A percentile compares a stretch with the other conserved stretches of the same genome.
phyloP scores from a whole-genome alignment of 1,284 basidiomycete species.

The Ustilago loliicola region DNA sequence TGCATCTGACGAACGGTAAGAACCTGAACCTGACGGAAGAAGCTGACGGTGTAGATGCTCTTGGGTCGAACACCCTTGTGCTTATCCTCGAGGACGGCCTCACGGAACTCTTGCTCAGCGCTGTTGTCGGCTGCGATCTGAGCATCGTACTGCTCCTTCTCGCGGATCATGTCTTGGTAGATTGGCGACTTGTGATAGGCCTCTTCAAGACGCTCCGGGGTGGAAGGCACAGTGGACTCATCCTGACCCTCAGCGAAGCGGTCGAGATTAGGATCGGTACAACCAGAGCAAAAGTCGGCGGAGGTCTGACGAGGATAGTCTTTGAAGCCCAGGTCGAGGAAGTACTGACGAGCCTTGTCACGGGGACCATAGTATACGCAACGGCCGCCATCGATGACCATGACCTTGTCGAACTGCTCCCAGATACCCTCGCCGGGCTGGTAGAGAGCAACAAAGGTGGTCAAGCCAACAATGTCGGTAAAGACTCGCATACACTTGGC shows the following conservation, averaged over 20 bases:
- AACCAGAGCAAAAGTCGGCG: slow-evolving; percentile 72
- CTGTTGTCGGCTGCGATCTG: slow-evolving; percentile 34
- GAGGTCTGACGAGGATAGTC: slow-evolving; percentile 78
- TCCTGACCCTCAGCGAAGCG: slow-evolving; percentile 71
- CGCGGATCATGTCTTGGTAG: slow-evolving; percentile 39
- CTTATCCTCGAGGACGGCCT: slow-evolving; percentile 47
- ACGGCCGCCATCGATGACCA: slow-evolving; percentile 81
- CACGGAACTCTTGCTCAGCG: slow-evolving; percentile 40
- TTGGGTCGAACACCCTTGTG: slow-evolving; percentile 41
- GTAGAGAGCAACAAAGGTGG: slow-evolving; percentile 72
- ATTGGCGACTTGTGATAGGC: slow-evolving; percentile 46
- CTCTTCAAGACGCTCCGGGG: slow-evolving; percentile 43
- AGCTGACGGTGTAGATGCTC: slow-evolving; percentile 42
- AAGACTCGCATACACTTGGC: slow-evolving; percentile 70
- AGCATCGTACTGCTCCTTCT: slow-evolving; percentile 69
- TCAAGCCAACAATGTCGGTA: slow-evolving; percentile 64
- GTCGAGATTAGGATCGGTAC: slow-evolving; percentile 80
- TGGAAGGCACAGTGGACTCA: slow-evolving; percentile 44
- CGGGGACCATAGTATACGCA: slow-evolving; percentile 86
- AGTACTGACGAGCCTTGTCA: slow-evolving; percentile 79
- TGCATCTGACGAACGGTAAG: slow-evolving; percentile 82
- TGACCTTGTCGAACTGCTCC: slow-evolving; percentile 68
- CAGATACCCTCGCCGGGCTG: slow-evolving; percentile 76
- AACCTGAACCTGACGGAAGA: slow-evolving; percentile 71
- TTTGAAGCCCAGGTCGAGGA: slow-evolving; percentile 79